phyloP scores from a whole-genome alignment of 805 yeast species.

The Cyberlindnera subsufficiens region DNA sequence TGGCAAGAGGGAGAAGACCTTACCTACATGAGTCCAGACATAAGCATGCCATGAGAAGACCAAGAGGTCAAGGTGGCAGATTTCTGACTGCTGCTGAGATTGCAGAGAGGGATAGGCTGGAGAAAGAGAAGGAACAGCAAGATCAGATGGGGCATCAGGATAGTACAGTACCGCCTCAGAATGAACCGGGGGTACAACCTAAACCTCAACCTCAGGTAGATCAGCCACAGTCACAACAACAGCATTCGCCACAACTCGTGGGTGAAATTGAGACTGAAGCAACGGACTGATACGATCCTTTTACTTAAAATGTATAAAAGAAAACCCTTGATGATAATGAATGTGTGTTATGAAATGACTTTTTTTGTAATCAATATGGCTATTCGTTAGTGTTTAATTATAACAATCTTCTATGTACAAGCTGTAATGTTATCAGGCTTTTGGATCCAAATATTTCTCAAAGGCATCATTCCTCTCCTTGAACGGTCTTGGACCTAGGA shows the following conservation, averaged over 20 bases:
- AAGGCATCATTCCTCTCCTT: conserved; percentile 88
- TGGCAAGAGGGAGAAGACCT: conserved; percentile 87
- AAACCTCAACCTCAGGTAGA: neutral
- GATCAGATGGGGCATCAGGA: conserved; percentile 2
- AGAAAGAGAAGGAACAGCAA: conserved; percentile 18
- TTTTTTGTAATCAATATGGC: neutral
- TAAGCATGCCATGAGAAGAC: conserved; percentile 98
- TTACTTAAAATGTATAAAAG: no score
- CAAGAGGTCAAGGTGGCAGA: conserved; percentile 98
- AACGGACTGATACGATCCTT: no score
- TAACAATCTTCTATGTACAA: no score
- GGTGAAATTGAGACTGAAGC: no score
- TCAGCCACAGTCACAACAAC: no score
- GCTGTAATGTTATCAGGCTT: conserved; percentile 4
- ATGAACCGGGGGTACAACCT: neutral
- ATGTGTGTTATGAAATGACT: neutral
- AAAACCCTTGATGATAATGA: neutral
- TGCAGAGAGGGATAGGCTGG: conserved; percentile 47
- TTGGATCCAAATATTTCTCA: conserved; percentile 55
- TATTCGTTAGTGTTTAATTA: no score
- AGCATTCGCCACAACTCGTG: no score
- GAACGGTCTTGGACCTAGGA: conserved; percentile 89
- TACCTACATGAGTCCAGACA: conserved; percentile 95
- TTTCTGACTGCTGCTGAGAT: conserved; percentile 89
- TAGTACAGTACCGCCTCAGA: neutral